A percentile compares a stretch with the other conserved stretches of the same genome.
phyloP scores from a whole-genome alignment of 805 yeast genomes.

The Debaryomyces maramus region DNA sequence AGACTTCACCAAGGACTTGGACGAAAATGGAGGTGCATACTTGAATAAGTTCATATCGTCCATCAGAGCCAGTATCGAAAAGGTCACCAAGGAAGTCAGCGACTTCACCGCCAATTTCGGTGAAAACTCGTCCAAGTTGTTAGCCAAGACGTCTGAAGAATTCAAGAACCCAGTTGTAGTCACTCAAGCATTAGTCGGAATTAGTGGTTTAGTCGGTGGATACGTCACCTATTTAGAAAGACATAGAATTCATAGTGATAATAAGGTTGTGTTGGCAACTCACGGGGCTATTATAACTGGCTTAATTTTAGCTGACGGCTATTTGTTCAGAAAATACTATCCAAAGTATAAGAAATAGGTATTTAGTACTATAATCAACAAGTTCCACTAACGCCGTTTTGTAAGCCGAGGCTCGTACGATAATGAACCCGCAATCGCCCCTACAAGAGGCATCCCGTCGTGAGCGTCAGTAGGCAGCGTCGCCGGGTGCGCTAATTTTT shows the following conservation, averaged over 20 bases:
- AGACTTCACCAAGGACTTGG: conserved; percentile 14
- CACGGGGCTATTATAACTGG: conserved; percentile 56
- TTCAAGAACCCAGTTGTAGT: conserved; percentile 64
- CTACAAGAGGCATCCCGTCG: no score
- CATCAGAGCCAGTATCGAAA: conserved; percentile 16
- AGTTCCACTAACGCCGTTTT: no score
- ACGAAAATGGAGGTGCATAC: conserved; percentile 24
- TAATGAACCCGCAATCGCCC: no score
- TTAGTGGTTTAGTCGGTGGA: conserved; percentile 49
- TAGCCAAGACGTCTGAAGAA: conserved; percentile 32
- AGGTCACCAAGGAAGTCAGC: conserved; percentile 1
- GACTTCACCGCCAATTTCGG: conserved; percentile 11
- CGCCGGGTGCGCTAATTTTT: no score
- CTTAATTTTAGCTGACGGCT: conserved; percentile 54
- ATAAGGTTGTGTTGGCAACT: conserved; percentile 46
- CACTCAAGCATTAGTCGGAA: conserved; percentile 50
- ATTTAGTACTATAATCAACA: no score
- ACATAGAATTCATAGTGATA: conserved; percentile 45
- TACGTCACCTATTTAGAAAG: conserved; percentile 53
- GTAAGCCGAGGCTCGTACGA: no score
- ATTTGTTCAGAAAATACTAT: conserved; percentile 53
- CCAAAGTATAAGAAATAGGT: conserved; percentile 50
- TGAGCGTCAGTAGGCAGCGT: no score
- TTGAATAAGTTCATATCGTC: conserved; percentile 18
- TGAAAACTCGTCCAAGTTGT: conserved; percentile 13